A percentile compares a stretch with the other conserved stretches of the same genome.
These are phyloP conservation scores for Blastobotrys americana DNA, from an alignment of 805 yeast genomes.

Conservation along the genomic window DNA sequence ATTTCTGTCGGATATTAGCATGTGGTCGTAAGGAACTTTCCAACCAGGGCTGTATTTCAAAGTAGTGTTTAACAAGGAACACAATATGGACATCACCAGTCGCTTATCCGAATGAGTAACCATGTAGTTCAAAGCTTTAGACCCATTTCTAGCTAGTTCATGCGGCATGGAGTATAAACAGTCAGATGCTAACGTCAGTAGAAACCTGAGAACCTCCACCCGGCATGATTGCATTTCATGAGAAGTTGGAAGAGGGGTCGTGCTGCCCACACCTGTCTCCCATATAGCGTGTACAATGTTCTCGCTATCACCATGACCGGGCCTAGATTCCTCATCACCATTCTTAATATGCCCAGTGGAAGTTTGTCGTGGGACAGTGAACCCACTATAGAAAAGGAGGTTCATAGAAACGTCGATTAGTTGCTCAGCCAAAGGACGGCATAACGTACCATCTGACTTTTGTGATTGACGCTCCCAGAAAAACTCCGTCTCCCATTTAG, in stretches of 20 bases:
- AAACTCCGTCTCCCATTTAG: slow-evolving; percentile 30
- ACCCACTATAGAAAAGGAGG: slow-evolving; percentile 50
- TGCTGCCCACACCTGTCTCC: slow-evolving; percentile 73
- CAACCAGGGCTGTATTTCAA: slow-evolving; percentile 33
- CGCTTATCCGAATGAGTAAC: slow-evolving; percentile 42
- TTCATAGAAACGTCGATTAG: slow-evolving; percentile 36
- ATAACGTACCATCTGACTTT: slow-evolving; percentile 9
- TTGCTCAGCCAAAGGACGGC: slow-evolving; percentile 29
- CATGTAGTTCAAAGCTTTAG: slow-evolving; percentile 55
- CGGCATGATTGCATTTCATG: slow-evolving; percentile 53
- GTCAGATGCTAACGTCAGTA: slow-evolving; percentile 55
- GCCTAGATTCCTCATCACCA: not conserved
- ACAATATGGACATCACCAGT: slow-evolving; percentile 43
- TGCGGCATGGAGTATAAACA: slow-evolving; percentile 46
- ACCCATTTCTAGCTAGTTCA: slow-evolving; percentile 43
- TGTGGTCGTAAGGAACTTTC: slow-evolving; percentile 30
- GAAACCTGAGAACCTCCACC: slow-evolving; percentile 54
- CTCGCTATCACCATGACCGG: slow-evolving; percentile 12
- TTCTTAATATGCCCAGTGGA: not conserved
- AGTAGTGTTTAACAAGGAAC: slow-evolving; percentile 61
- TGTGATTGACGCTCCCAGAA: slow-evolving; percentile 39
- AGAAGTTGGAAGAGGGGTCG: slow-evolving; percentile 30
- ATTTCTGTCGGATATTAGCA: slow-evolving; percentile 20
- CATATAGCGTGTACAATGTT: slow-evolving; percentile 45
- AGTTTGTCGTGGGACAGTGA: slow-evolving; percentile 38